phyloP scores from a whole-genome alignment of 2,329 filamentous ascomycete species.

The Fusarium buxicola region DNA sequence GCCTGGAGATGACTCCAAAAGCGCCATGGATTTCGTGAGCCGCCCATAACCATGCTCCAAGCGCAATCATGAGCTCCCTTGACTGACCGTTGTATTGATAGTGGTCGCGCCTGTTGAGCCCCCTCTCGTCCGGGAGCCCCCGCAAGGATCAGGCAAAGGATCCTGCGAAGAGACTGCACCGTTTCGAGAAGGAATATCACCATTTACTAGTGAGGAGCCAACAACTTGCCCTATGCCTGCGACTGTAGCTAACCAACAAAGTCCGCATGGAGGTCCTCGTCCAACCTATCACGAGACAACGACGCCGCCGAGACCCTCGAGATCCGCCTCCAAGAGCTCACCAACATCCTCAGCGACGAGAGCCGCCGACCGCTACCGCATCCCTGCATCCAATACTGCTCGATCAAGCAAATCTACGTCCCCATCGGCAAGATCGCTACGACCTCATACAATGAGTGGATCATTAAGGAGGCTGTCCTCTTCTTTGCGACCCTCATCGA shows the following conservation, averaged over 20 bases:
- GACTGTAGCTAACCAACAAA: constrained; percentile 47
- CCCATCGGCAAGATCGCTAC: constrained; percentile 90
- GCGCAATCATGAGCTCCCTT: constrained; percentile 16
- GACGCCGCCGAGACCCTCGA: constrained; percentile 73
- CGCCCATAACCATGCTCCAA: not conserved
- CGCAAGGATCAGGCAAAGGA: constrained; percentile 71
- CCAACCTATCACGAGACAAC: constrained; percentile 69
- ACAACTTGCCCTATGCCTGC: not conserved
- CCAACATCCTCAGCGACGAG: constrained; percentile 85
- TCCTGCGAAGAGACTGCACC: constrained; percentile 71
- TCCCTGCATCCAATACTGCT: constrained; percentile 89
- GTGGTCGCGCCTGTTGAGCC: constrained; percentile 77
- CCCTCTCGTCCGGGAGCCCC: constrained; percentile 66
- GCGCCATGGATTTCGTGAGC: constrained; percentile 69
- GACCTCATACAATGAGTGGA: constrained; percentile 83
- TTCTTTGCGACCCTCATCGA: constrained; percentile 95
- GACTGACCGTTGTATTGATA: constrained; percentile 47
- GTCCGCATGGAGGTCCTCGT: constrained; percentile 69
- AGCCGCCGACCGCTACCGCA: constrained; percentile 89
- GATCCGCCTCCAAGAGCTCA: constrained; percentile 71
- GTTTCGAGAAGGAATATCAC: constrained; percentile 75
- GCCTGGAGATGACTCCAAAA: constrained; percentile 59
- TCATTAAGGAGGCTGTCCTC: constrained; percentile 85
- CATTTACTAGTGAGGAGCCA: constrained; percentile 65
- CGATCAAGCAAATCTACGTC: constrained; percentile 88